A percentile compares a stretch with the other conserved stretches of the same genome.
Evolutionary conservation across 495 filamentous ascomycete genomes (phyloP).

Genomic region (Penicillium verhagenii): DNA sequence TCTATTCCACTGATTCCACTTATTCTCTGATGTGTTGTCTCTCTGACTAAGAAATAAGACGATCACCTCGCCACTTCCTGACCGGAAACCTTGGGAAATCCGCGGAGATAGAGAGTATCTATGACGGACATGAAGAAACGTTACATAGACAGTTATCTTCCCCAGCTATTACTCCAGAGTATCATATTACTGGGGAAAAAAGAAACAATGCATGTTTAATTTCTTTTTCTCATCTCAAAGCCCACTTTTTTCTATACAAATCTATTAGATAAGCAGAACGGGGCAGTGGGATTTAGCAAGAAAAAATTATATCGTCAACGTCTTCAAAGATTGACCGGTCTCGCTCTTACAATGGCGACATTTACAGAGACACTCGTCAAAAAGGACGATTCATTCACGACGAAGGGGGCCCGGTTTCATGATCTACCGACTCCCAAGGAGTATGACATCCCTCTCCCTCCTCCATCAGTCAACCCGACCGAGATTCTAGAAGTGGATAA

Average conservation of each 20-base stretch:
- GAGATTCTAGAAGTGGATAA: constrained; percentile 71
- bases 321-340: neutral
- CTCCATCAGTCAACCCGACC: constrained; percentile 59
- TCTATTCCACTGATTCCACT: no score
- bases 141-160: no score
- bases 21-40: neutral
- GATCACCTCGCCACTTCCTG: neutral
- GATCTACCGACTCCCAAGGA: constrained; percentile 28
- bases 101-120: neutral
- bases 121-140: neutral
- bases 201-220: neutral
- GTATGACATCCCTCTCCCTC: constrained; percentile 66
- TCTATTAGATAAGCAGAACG: constrained; percentile 5
- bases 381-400: constrained; percentile 19
- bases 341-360: constrained; percentile 36
- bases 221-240: neutral
- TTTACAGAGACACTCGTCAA: constrained; percentile 23
- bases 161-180: neutral
- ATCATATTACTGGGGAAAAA: neutral
- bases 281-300: neutral
- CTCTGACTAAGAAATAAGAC: neutral
- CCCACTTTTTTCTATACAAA: constrained; percentile 1
- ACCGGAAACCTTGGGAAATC: neutral
- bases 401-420: constrained; percentile 28
- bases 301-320: neutral